Conservation (phyloP, 2,329 filamentous ascomycete genomes). For the Colletotrichum sp. region DNA sequence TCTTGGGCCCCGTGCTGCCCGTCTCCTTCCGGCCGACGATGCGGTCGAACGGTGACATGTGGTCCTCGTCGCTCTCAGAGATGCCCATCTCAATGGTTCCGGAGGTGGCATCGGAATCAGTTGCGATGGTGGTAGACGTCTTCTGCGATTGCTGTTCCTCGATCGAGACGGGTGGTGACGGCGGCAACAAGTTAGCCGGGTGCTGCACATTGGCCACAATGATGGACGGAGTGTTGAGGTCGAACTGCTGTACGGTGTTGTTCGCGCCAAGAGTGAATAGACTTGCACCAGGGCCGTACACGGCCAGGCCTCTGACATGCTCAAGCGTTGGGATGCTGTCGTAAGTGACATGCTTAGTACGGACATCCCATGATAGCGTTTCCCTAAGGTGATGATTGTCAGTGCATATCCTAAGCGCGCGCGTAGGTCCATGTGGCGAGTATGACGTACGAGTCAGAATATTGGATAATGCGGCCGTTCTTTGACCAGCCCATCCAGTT, state of each 20-base stretch:
- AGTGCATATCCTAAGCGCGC: slow-evolving; percentile 48
- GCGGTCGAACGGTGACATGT: slow-evolving; percentile 76
- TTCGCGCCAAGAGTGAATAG: slow-evolving; percentile 90
- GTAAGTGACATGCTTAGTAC: slow-evolving; percentile 95
- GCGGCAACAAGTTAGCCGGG: slow-evolving; percentile 76
- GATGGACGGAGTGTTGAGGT: slow-evolving; percentile 80
- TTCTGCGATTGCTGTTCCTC: slow-evolving; percentile 69
- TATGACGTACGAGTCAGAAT: slow-evolving; percentile 75
- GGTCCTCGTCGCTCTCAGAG: slow-evolving; percentile 80
- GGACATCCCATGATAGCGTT: slow-evolving; percentile 94
- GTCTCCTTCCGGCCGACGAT: slow-evolving; percentile 73
- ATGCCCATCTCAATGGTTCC: slow-evolving; percentile 62
- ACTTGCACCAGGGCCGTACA: slow-evolving; percentile 88
- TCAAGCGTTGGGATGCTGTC: slow-evolving; percentile 87
- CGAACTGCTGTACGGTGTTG: slow-evolving; percentile 92
- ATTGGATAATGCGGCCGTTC: slow-evolving; percentile 94
- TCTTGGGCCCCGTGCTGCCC: slow-evolving; percentile 56
- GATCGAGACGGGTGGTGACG: slow-evolving; percentile 82
- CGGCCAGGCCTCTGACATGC: slow-evolving; percentile 80
- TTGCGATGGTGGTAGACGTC: slow-evolving; percentile 50
- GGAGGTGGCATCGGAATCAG: slow-evolving; percentile 59
- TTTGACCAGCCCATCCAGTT: slow-evolving; percentile 99
- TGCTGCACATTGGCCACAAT: slow-evolving; percentile 91
- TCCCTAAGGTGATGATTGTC: slow-evolving; percentile 61
- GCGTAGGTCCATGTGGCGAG: slow-evolving; percentile 38